Evolutionary conservation across 345 rosid species (phyloP).

Genomic region (Citrus cavaleriei): DNA sequence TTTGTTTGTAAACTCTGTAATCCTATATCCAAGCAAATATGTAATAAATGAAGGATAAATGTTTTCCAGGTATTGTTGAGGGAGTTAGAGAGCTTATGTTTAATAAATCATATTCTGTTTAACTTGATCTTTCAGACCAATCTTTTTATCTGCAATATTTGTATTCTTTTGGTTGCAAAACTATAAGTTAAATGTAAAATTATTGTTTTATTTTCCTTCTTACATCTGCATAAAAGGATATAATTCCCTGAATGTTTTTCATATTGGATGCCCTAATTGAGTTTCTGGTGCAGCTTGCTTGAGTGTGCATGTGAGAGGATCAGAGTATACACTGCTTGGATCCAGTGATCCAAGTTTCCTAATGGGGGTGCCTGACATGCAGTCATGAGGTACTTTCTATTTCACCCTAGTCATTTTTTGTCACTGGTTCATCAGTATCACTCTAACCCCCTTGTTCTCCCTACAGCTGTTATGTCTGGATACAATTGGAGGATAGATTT

Average conservation of each 20-base stretch:
- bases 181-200: not conserved
- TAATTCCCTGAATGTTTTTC: not conserved
- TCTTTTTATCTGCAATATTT: not conserved
- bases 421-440: not conserved
- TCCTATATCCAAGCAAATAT: not conserved
- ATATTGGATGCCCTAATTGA: slow-evolving; percentile 6
- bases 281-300: slow-evolving; percentile 67
- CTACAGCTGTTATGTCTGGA: not conserved
- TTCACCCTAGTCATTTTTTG: not conserved
- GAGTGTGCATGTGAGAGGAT: slow-evolving; percentile 81
- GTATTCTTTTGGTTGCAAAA: not conserved
- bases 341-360: slow-evolving; percentile 47
- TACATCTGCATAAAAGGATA: not conserved
- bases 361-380: slow-evolving; percentile 46
- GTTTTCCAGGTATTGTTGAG: not conserved
- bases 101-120: not conserved
- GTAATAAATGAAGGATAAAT: not conserved
- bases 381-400: slow-evolving; percentile 35
- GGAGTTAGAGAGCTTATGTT: not conserved
- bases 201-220: not conserved
- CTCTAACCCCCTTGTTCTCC: not conserved
- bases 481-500: not conserved
- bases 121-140: not conserved
- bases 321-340: slow-evolving; percentile 69
- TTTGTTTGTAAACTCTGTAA: not conserved